These are phyloP conservation scores for Aplosporella prunicola DNA, from an alignment of 2,329 filamentous ascomycete genomes.

Conservation along the genomic window DNA sequence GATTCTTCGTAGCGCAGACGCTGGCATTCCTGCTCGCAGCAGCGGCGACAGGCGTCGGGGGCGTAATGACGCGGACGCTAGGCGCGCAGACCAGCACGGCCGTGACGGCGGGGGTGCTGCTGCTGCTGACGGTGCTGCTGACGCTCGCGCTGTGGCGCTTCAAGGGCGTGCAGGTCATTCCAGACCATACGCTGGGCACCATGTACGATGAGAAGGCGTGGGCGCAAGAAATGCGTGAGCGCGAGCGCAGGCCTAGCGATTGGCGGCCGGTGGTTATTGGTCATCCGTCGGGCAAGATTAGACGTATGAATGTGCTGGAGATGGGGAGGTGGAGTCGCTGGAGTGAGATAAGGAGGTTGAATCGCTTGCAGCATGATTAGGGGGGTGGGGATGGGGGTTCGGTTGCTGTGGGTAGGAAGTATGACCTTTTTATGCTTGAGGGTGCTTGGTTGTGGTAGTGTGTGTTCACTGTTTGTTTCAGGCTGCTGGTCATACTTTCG, in stretches of 20 bases:
- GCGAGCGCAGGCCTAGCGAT: conserved; percentile 41
- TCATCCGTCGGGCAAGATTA: conserved; percentile 57
- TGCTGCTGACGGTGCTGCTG: conserved; percentile 55
- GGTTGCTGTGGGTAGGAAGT: too few species aligned
- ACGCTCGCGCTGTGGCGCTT: conserved; percentile 54
- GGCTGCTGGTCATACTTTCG: too few species aligned
- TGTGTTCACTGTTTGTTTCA: too few species aligned
- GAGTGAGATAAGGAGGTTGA: conserved; percentile 56
- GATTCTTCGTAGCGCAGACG: conserved; percentile 60
- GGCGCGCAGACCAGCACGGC: conserved; percentile 60
- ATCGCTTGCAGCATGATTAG: conserved; percentile 15
- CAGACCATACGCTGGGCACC: conserved; percentile 43
- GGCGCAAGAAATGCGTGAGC: conserved; percentile 24
- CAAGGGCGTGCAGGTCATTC: conserved; percentile 59
- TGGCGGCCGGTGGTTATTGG: conserved; percentile 65
- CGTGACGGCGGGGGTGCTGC: conserved; percentile 57
- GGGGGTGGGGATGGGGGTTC: too few species aligned
- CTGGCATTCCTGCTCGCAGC: conserved; percentile 62
- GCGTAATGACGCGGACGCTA: conserved; percentile 54
- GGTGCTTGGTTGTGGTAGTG: too few species aligned
- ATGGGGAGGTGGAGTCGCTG: conserved; percentile 58
- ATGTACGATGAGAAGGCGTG: conserved; percentile 22
- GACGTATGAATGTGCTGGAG: conserved; percentile 63
- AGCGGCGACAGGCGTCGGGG: conserved; percentile 57
- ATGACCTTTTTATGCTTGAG: too few species aligned